A percentile compares a stretch with the other conserved stretches of the same genome.
Conservation (phyloP, 2,329 filamentous ascomycete species). For the Chaetoscypha palmicola region DNA sequence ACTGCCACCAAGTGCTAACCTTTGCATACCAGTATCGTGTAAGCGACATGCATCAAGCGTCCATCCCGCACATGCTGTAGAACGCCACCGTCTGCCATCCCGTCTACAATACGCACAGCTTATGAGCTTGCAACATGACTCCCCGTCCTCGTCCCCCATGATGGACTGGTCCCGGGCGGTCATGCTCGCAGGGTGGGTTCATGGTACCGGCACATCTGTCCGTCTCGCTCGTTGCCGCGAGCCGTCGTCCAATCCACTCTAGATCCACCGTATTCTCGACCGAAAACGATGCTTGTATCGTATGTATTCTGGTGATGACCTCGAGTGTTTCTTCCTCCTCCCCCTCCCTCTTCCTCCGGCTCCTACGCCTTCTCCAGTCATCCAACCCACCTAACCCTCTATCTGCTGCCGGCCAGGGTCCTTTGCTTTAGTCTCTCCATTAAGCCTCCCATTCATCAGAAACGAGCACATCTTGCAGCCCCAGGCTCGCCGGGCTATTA, state of each 20-base stretch:
- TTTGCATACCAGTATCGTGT: background rate
- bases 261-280: background rate
- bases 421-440: background rate
- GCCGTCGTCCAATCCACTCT: background rate
- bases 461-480: background rate
- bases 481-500: background rate
- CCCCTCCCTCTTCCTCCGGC: background rate
- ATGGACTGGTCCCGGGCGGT: background rate
- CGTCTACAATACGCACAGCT: background rate
- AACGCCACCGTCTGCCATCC: slow-evolving; percentile 1
- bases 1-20: background rate
- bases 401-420: background rate
- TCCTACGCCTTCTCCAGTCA: background rate
- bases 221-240: background rate
- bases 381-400: background rate
- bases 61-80: background rate
- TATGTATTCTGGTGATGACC: slow-evolving; percentile 1
- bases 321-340: background rate
- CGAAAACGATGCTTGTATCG: background rate
- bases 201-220: background rate
- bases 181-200: background rate
- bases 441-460: background rate
- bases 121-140: background rate
- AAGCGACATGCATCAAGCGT: background rate
- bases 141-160: background rate